Evolutionary conservation across 768 basidiomycete genomes (phyloP).

Genomic region (Daedaleopsis sinensis): DNA sequence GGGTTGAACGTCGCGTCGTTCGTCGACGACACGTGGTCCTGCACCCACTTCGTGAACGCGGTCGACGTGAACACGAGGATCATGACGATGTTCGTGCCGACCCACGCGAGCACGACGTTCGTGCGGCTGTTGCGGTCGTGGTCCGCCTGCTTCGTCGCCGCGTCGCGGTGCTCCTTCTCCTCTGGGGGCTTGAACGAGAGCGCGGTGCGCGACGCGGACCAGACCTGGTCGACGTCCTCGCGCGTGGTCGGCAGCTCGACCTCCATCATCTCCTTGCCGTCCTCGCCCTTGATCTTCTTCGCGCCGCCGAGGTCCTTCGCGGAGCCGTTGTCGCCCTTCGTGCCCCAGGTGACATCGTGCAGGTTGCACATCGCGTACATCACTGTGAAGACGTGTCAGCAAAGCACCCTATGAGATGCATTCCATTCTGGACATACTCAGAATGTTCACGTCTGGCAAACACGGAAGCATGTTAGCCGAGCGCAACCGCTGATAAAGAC

Average conservation of each 20-base stretch:
- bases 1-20: slow-evolving; percentile 75
- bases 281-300: slow-evolving; percentile 83
- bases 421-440: slow-evolving; percentile 49
- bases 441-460: slow-evolving; percentile 69
- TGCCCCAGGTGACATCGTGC: slow-evolving; percentile 92
- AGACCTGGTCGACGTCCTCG: slow-evolving; percentile 88
- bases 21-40: slow-evolving; percentile 51
- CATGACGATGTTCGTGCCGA: slow-evolving; percentile 84
- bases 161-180: slow-evolving; percentile 80
- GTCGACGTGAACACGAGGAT: slow-evolving; percentile 76
- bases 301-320: slow-evolving; percentile 89
- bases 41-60: slow-evolving; percentile 77
- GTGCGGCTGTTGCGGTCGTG: slow-evolving; percentile 83
- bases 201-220: slow-evolving; percentile 74
- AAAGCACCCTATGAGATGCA: neutral
- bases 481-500: neutral
- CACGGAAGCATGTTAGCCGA: slow-evolving; percentile 13
- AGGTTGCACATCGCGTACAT: slow-evolving; percentile 95
- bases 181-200: slow-evolving; percentile 70
- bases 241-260: slow-evolving; percentile 80
- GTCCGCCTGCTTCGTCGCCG: slow-evolving; percentile 88
- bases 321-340: slow-evolving; percentile 89
- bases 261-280: slow-evolving; percentile 87
- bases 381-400: slow-evolving; percentile 43
- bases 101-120: slow-evolving; percentile 83